Evolutionary conservation across 2,329 filamentous ascomycete genomes (phyloP).

Genomic region (Aschersonia sp.): DNA sequence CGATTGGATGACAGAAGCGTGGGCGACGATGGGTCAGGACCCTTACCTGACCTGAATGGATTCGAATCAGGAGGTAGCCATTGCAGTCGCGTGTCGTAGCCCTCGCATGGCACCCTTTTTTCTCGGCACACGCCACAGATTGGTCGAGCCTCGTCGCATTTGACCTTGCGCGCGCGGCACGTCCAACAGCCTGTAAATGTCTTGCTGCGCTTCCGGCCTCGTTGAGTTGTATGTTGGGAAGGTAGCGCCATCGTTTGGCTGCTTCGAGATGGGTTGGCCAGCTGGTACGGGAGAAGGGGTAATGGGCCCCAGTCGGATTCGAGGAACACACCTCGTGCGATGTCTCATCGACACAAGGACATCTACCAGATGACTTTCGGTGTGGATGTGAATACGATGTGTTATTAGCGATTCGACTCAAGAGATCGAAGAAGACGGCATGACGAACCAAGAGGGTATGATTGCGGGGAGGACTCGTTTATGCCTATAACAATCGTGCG

Average conservation of each 20-base stretch:
- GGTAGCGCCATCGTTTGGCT: not conserved
- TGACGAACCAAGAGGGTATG: no score
- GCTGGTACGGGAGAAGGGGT: no score
- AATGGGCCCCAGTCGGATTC: no score
- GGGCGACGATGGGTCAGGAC: not conserved
- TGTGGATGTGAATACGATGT: no score
- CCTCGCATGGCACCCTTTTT: not conserved
- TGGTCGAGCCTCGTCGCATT: not conserved
- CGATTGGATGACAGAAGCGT: not conserved
- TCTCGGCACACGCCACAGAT: not conserved
- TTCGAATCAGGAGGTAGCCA: not conserved
- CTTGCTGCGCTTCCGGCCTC: conserved; percentile 2
- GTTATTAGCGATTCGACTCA: no score
- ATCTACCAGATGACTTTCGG: no score
- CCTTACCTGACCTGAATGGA: not conserved
- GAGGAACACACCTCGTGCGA: no score
- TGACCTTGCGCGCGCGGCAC: not conserved
- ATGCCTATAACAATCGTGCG: no score
- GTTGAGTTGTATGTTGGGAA: not conserved
- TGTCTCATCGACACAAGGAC: no score
- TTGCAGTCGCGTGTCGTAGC: not conserved
- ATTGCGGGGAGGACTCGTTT: no score
- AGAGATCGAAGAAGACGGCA: no score
- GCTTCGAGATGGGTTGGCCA: no score
- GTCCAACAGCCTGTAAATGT: not conserved